Evolutionary conservation across 176 grass and related monocot genomes (phyloP), one percentile per base, ranked within the genome.

Genomic region (Avena eriantha): DNA sequence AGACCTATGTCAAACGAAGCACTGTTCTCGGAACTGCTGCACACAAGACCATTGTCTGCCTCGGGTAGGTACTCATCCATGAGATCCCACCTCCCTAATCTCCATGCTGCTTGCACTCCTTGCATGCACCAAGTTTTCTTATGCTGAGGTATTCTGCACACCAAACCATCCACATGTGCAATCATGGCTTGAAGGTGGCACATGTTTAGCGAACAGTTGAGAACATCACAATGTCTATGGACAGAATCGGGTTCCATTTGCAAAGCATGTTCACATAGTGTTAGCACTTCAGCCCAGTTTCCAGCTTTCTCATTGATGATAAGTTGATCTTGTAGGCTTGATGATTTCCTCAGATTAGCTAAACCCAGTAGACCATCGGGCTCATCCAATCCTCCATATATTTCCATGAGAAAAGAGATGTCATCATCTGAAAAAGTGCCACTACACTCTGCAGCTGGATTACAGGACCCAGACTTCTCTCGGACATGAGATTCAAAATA

Each of bases 191-290:
- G 93, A 80, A 98, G 92, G 59, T 98, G 96, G 67, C 84, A 98
- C 96, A 96, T 98, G 88, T 98, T 98, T 54, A 96, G 93, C 84
- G 92, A 90, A 79, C 96, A 94, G 80, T 98, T 98, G 81, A 98
- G 92, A 81, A 96, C 94, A 94, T 98, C 88, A 67, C 92, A 96
- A 87, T 98, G 93, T 83, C 96, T 96, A 66, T 98, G 96, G 81
- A 94, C 93, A 77, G 96, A 98, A 82, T 86, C 87, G 9, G 92
- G 90, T 88, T 98, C 92, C 92, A 91, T 98, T 84, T 96, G 96
- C 81, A 98, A 90, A 29, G 96, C 90, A 59, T 98, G 96, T 88
- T 98, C 96, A 76, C 93, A 98, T 35, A 96, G 90, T 83, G 92
- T 92, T 85, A 98, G 58, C 53, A 96, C 96, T 91, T 96, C 93